Evolutionary conservation across 768 basidiomycete species (phyloP).

Genomic region (Butyriboletus loyo): DNA sequence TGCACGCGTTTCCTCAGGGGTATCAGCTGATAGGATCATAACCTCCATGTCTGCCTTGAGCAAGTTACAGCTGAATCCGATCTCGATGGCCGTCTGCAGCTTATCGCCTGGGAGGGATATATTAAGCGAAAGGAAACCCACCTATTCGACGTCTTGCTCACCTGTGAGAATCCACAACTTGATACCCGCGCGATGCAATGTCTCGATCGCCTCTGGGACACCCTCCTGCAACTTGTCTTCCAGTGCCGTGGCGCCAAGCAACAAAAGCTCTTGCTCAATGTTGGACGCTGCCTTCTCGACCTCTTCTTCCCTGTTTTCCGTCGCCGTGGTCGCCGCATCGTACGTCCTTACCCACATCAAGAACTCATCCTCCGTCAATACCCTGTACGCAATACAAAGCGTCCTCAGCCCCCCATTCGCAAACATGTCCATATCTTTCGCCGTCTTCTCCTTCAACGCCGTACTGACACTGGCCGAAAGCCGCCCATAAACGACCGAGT

Average conservation of each 20-base stretch:
- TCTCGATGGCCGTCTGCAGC: constrained; percentile 97
- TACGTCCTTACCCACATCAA: constrained; percentile 73
- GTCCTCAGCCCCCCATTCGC: constrained; percentile 92
- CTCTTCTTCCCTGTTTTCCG: constrained; percentile 84
- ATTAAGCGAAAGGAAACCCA: neutral
- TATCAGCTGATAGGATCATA: constrained; percentile 92
- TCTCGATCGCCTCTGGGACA: constrained; percentile 94
- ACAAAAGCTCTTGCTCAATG: constrained; percentile 78
- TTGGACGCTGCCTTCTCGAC: constrained; percentile 83
- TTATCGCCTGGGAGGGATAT: constrained; percentile 70
- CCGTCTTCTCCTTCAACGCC: constrained; percentile 70
- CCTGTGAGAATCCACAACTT: constrained; percentile 98
- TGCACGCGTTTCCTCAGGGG: constrained; percentile 65
- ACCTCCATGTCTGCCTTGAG: constrained; percentile 93
- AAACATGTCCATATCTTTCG: constrained; percentile 87
- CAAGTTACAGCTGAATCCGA: constrained; percentile 92
- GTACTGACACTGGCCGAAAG: constrained; percentile 75
- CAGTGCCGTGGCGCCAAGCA: constrained; percentile 92
- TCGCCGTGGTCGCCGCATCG: constrained; percentile 76
- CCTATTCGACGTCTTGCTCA: constrained; percentile 28
- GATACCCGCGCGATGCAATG: constrained; percentile 88
- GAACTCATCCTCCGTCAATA: constrained; percentile 82
- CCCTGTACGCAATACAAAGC: constrained; percentile 81
- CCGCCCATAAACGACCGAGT: constrained; percentile 89
- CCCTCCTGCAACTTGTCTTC: constrained; percentile 98